Conservation (phyloP, 441 rosid species). For the Arabidopsis hybrid region DNA sequence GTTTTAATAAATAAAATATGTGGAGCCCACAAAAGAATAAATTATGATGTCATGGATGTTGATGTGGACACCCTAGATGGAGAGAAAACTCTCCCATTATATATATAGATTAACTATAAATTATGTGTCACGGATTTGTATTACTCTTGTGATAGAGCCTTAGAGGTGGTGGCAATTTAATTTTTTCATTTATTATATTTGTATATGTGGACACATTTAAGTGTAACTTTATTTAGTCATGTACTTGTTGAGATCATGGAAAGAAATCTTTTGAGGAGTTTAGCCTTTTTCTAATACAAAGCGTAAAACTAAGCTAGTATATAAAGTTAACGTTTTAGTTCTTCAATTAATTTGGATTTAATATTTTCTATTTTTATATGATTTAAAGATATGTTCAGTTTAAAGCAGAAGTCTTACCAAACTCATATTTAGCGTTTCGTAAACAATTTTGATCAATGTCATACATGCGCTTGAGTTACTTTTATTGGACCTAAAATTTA, state of each 20-base stretch:
- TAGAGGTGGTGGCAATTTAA: slow-evolving; percentile 34
- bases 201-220: slow-evolving; percentile 3
- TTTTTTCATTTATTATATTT: not conserved
- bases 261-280: slow-evolving; percentile 38
- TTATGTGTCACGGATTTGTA: slow-evolving; percentile 42
- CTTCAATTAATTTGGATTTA: slow-evolving; percentile 9
- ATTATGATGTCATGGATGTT: too few species aligned
- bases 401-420: slow-evolving; percentile 39
- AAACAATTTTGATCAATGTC: slow-evolving; percentile 22
- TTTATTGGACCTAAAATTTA: slow-evolving; percentile 23
- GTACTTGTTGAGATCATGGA: slow-evolving; percentile 35
- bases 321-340: not conserved
- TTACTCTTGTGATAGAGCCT: slow-evolving; percentile 20
- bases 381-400: not conserved
- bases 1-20: too few species aligned
- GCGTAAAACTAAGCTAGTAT: slow-evolving; percentile 16
- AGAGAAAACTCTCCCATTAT: too few species aligned
- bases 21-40: too few species aligned
- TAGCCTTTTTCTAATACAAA: slow-evolving; percentile 32
- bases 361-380: slow-evolving; percentile 9
- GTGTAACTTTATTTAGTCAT: slow-evolving; percentile 36
- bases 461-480: slow-evolving; percentile 18
- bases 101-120: slow-evolving; percentile 17
- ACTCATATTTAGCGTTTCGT: slow-evolving; percentile 35
- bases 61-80: too few species aligned